Conservation (phyloP, 331 rosid genomes). For the Rosa hybrid region DNA sequence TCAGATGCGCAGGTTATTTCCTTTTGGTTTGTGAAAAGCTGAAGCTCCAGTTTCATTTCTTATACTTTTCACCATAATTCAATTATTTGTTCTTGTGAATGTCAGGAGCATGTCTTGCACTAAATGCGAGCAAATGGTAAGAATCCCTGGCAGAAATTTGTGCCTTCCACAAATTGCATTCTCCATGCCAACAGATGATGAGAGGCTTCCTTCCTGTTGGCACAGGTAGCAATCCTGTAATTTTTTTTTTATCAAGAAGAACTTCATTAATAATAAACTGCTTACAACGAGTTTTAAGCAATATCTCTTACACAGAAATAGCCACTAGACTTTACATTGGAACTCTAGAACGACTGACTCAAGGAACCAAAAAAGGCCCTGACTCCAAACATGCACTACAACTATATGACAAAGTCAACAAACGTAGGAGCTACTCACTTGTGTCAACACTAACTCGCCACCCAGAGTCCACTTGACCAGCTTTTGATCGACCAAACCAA, state of each 20-base stretch:
- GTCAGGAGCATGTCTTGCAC: conserved; percentile 84
- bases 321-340: too few relatives aligned
- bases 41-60: conserved; percentile 22
- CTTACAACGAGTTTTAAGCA: too few relatives aligned
- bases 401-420: too few relatives aligned
- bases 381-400: too few relatives aligned
- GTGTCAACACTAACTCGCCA: too few relatives aligned
- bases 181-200: conserved; percentile 75
- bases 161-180: conserved; percentile 66
- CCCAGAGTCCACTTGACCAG: too few relatives aligned
- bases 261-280: too few relatives aligned
- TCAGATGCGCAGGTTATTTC: not conserved
- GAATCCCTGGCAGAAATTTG: conserved; percentile 69
- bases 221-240: conserved; percentile 97
- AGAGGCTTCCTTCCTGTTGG: conserved; percentile 99
- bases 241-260: conserved; percentile 34
- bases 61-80: not conserved
- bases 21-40: conserved; percentile 14
- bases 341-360: too few relatives aligned
- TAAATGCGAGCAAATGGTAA: conserved; percentile 78
- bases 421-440: too few relatives aligned
- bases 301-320: too few relatives aligned
- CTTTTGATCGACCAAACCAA: too few relatives aligned
- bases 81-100: conserved; percentile 16
- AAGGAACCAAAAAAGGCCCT: too few relatives aligned